Evolutionary conservation across 371 early-diverging fungal species (phyloP).

Genomic region (Dinochytrium kinnereticum): DNA sequence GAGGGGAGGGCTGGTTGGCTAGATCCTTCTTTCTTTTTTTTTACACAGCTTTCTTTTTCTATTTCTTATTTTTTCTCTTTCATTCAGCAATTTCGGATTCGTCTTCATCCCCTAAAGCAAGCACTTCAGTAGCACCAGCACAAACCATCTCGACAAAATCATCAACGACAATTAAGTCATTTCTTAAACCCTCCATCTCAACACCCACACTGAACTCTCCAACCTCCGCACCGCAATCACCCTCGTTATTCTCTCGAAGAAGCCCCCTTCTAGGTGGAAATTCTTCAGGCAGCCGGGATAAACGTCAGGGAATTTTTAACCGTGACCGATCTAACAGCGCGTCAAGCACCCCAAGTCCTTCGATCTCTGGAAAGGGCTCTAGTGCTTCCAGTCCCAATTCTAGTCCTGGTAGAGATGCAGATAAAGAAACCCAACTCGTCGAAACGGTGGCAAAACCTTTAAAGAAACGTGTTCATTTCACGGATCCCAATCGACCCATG

Average conservation of each 20-base stretch:
- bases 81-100: neutral
- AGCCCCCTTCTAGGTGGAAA: too few relatives aligned
- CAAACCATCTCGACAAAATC: too few relatives aligned
- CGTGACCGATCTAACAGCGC: neutral
- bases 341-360: too few relatives aligned
- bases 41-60: neutral
- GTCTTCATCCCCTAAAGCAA: neutral
- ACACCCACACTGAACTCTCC: neutral
- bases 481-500: slow-evolving; percentile 11
- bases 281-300: neutral
- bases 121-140: too few relatives aligned
- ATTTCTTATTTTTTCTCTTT: neutral
- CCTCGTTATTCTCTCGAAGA: neutral
- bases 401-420: too few relatives aligned
- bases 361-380: too few relatives aligned
- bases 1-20: too few relatives aligned
- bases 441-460: neutral
- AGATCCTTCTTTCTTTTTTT: neutral
- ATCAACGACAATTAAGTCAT: neutral
- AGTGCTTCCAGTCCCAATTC: too few relatives aligned
- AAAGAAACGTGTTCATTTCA: slow-evolving; percentile 13
- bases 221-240: neutral
- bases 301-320: neutral
- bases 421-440: too few relatives aligned
- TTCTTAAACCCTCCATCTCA: neutral